phyloP scores from a whole-genome alignment of 2,329 filamentous ascomycete species.

The Coniochaeta prunicola region DNA sequence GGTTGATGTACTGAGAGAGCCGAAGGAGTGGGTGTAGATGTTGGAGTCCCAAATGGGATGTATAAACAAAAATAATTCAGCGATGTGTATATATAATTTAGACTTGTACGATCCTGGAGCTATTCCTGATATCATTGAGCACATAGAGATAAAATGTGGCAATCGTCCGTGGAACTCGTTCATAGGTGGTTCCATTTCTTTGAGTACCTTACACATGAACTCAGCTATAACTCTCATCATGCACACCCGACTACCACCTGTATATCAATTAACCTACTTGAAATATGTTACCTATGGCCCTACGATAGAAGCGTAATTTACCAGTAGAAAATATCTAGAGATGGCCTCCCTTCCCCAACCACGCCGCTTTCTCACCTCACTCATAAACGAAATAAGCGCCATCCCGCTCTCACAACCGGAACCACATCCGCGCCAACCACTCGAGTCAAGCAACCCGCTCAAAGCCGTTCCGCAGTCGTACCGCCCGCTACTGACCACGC shows the following conservation, averaged over 20 bases:
- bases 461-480: slow-evolving; percentile 27
- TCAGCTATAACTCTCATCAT: neutral
- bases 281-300: no score
- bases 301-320: no score
- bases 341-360: slow-evolving; percentile 19
- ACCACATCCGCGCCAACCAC: slow-evolving; percentile 9
- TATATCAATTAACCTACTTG: no score
- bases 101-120: no score
- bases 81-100: neutral
- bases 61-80: neutral
- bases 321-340: neutral
- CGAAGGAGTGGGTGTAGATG: slow-evolving; percentile 57
- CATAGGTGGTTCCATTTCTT: no score
- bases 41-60: neutral
- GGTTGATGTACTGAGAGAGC: slow-evolving; percentile 61
- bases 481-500: slow-evolving; percentile 59
- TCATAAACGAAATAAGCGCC: slow-evolving; percentile 35
- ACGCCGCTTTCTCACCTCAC: slow-evolving; percentile 38
- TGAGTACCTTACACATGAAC: neutral
- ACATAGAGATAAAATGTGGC: no score
- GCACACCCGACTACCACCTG: no score
- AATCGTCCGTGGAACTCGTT: no score
- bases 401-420: slow-evolving; percentile 15
- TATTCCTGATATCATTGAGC: no score
- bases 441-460: slow-evolving; percentile 23